Percentiles rank a stretch among this genome's conserved stretches.
Evolutionary conservation across 139 green algal genomes (phyloP).

Genomic region (Protoeuglena noctilucae): DNA sequence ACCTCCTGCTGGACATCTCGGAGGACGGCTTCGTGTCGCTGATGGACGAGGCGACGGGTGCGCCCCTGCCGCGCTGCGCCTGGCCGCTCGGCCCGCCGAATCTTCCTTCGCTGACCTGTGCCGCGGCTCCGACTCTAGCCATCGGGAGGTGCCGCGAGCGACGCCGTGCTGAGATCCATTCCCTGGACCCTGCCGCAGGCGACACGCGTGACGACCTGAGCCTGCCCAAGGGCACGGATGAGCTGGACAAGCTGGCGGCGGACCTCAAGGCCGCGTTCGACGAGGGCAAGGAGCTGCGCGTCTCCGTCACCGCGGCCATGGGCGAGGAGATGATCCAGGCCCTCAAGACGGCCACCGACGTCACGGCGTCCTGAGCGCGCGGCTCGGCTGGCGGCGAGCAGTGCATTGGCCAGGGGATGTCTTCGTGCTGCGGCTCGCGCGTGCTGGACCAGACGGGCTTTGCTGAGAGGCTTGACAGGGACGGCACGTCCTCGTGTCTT

Average conservation of each 20-base stretch:
- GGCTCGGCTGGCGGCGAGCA: too few relatives aligned
- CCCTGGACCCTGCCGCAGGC: slow-evolving; percentile 31
- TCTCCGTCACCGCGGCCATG: slow-evolving; percentile 78
- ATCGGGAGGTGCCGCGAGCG: too few relatives aligned
- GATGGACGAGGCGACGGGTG: slow-evolving; percentile 18
- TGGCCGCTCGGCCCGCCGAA: background rate
- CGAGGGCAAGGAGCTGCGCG: slow-evolving; percentile 75
- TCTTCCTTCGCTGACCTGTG: too few relatives aligned
- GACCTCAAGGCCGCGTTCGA: slow-evolving; percentile 66
- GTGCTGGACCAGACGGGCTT: too few relatives aligned
- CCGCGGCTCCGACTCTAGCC: too few relatives aligned
- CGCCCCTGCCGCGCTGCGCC: background rate
- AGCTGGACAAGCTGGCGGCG: slow-evolving; percentile 65
- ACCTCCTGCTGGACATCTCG: slow-evolving; percentile 83
- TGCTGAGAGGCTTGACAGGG: too few relatives aligned
- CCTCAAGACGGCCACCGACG: too few relatives aligned
- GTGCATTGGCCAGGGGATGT: too few relatives aligned
- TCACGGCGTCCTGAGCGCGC: too few relatives aligned
- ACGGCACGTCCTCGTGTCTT: too few relatives aligned
- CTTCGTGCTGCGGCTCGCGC: too few relatives aligned
- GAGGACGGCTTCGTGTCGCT: slow-evolving; percentile 82
- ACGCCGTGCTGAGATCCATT: background rate
- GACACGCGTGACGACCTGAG: slow-evolving; percentile 88
- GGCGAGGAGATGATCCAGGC: slow-evolving; percentile 77
- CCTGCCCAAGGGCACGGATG: slow-evolving; percentile 79